Evolutionary conservation across 805 yeast species (phyloP).

Genomic region (Clavispora phyllophila): DNA sequence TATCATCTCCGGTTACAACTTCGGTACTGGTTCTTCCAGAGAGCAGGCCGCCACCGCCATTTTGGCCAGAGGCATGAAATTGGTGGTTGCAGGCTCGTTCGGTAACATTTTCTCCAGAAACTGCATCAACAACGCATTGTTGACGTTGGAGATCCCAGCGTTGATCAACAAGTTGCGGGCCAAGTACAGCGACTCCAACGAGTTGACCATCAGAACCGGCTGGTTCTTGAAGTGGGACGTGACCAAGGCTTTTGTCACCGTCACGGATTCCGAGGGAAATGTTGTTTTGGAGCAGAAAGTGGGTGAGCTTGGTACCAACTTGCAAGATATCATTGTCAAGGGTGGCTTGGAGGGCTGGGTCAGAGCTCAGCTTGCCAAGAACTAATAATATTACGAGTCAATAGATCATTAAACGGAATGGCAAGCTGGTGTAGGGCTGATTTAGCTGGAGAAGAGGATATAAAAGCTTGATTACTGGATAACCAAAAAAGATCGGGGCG

Average conservation of each 20-base stretch:
- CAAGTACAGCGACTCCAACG: conserved; percentile 52
- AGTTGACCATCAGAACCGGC: conserved; percentile 91
- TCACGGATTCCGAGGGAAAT: conserved; percentile 58
- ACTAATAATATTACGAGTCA: neutral
- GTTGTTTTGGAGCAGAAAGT: conserved; percentile 78
- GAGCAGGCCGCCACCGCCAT: conserved; percentile 99
- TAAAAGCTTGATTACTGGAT: neutral
- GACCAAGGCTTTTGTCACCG: conserved; percentile 72
- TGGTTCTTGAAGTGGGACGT: conserved; percentile 94
- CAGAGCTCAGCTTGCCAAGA: conserved; percentile 50
- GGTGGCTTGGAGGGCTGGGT: conserved; percentile 99
- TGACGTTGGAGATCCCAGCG: conserved; percentile 90
- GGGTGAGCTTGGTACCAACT: conserved; percentile 90
- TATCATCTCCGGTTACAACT: conserved; percentile 86
- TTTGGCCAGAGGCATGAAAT: conserved; percentile 84
- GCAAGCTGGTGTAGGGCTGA: neutral
- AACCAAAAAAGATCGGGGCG: conserved; percentile 13
- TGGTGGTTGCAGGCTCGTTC: conserved; percentile 95
- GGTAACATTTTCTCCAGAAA: conserved; percentile 96
- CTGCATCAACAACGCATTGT: conserved; percentile 90
- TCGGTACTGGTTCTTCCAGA: conserved; percentile 97
- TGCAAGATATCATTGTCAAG: conserved; percentile 93
- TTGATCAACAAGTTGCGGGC: conserved; percentile 73
- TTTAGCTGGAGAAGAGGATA: too few species aligned
- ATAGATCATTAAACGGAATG: neutral